phyloP scores from a whole-genome alignment of 257 asterid genomes.

The Solanum medicagineum region DNA sequence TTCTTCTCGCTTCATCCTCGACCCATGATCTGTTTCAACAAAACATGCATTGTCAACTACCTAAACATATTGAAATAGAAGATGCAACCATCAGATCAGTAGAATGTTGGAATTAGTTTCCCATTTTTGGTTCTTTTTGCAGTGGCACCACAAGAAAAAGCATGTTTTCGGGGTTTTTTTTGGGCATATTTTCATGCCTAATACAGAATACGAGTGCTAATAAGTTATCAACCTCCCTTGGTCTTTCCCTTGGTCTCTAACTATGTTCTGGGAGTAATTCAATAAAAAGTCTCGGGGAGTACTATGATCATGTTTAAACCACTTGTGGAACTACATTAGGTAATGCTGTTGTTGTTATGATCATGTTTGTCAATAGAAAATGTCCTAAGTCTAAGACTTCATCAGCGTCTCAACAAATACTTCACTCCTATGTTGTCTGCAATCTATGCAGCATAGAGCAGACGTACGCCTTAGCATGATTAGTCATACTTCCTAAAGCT shows the following conservation, averaged over 20 bases:
- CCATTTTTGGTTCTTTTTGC: background rate
- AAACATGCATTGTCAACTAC: background rate
- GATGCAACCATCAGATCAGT: background rate
- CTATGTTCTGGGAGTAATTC: too few relatives aligned
- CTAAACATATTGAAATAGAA: background rate
- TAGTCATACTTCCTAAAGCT: background rate
- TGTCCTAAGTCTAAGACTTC: background rate
- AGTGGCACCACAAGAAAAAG: background rate
- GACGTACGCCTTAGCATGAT: background rate
- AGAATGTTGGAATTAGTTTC: background rate
- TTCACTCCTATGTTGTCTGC: background rate
- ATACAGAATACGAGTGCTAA: background rate
- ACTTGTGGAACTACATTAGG: too few relatives aligned
- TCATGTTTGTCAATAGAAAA: background rate
- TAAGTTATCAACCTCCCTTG: background rate
- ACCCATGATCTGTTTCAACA: slow-evolving; percentile 63
- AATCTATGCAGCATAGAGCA: background rate
- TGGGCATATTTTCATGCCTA: background rate
- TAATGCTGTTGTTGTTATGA: background rate
- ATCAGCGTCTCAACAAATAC: background rate
- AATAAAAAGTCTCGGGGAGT: too few relatives aligned
- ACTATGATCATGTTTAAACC: too few relatives aligned
- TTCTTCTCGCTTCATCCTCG: slow-evolving; percentile 84
- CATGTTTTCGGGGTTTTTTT: background rate
- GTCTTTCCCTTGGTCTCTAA: background rate